A percentile compares a stretch with the other conserved stretches of the same genome.
These are phyloP conservation scores for Plenodomus biglobosus DNA, from an alignment of 2,329 filamentous ascomycete genomes.

Conservation along the genomic window DNA sequence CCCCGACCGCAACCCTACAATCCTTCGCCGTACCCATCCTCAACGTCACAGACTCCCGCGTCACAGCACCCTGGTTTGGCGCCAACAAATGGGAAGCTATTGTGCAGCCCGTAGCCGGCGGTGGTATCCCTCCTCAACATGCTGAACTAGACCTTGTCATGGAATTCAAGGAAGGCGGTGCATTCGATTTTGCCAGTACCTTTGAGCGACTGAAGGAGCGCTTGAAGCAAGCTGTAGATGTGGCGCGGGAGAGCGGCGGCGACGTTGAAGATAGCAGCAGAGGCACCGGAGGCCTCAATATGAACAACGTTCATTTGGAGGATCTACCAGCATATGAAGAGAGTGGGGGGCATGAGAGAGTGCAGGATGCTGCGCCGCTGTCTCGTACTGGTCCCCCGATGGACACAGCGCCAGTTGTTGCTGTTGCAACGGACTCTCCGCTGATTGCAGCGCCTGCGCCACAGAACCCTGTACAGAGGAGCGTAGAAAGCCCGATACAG, in stretches of 20 bases:
- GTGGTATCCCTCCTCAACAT: slow-evolving; percentile 75
- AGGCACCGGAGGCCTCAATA: slow-evolving; percentile 54
- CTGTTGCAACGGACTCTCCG: slow-evolving; percentile 8
- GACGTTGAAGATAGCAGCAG: slow-evolving; percentile 45
- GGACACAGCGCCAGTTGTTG: slow-evolving; percentile 8
- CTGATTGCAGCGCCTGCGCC: slow-evolving; percentile 20
- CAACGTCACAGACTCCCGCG: slow-evolving; percentile 82
- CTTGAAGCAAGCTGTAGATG: slow-evolving; percentile 76
- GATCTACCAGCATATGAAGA: slow-evolving; percentile 86
- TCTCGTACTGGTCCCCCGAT: slow-evolving; percentile 17
- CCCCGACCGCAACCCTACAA: slow-evolving; percentile 68
- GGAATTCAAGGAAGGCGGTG: slow-evolving; percentile 93
- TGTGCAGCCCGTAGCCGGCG: slow-evolving; percentile 78
- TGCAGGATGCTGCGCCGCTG: slow-evolving; percentile 36
- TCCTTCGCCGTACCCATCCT: slow-evolving; percentile 89
- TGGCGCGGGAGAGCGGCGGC: slow-evolving; percentile 65
- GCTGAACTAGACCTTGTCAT: slow-evolving; percentile 77
- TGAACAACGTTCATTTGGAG: slow-evolving; percentile 73
- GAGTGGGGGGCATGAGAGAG: slow-evolving; percentile 45
- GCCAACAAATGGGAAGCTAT: slow-evolving; percentile 85
- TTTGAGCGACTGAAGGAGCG: slow-evolving; percentile 86
- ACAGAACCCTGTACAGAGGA: slow-evolving; percentile 32
- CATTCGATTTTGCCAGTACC: slow-evolving; percentile 81
- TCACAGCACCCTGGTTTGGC: slow-evolving; percentile 87
- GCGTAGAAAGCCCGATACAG: slow-evolving; percentile 26